These are phyloP conservation scores for Colletotrichum liriopes DNA, from an alignment of 2,329 filamentous ascomycete species.

Conservation along the genomic window DNA sequence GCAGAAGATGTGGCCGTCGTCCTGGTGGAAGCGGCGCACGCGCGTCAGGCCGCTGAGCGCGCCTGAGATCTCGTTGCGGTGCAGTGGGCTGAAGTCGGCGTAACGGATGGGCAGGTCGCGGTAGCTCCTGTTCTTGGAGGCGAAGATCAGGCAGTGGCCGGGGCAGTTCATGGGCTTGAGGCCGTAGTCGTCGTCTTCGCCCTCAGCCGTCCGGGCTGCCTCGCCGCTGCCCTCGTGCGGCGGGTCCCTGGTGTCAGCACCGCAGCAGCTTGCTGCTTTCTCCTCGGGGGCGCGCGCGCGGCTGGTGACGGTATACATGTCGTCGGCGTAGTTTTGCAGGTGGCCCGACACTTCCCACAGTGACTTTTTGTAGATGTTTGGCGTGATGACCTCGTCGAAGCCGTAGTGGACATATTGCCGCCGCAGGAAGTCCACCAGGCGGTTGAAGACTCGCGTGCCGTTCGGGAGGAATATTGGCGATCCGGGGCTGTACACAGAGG, in stretches of 20 bases:
- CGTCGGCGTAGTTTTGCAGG: slow-evolving; percentile 90
- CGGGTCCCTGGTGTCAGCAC: slow-evolving; percentile 46
- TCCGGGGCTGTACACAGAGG: slow-evolving; percentile 84
- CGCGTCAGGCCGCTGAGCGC: slow-evolving; percentile 86
- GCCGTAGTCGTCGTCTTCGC: slow-evolving; percentile 82
- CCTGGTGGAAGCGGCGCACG: slow-evolving; percentile 90
- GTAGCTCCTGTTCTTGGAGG: slow-evolving; percentile 80
- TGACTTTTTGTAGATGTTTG: slow-evolving; percentile 91
- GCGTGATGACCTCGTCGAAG: slow-evolving; percentile 90
- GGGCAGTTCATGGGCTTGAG: slow-evolving; percentile 96
- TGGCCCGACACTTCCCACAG: slow-evolving; percentile 91
- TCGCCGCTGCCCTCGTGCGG: slow-evolving; percentile 42
- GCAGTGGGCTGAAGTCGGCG: slow-evolving; percentile 90
- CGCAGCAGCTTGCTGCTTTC: slow-evolving; percentile 49
- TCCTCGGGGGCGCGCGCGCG: slow-evolving; percentile 51
- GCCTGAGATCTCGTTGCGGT: slow-evolving; percentile 88
- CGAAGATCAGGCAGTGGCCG: slow-evolving; percentile 89
- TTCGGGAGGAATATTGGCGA: slow-evolving; percentile 89
- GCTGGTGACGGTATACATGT: slow-evolving; percentile 88
- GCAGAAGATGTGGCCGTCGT: slow-evolving; percentile 94
- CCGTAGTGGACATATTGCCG: slow-evolving; percentile 89
- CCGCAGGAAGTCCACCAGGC: slow-evolving; percentile 85
- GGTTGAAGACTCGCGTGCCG: slow-evolving; percentile 87
- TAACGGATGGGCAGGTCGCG: slow-evolving; percentile 86
- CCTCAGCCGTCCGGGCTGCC: slow-evolving; percentile 48